phyloP scores from a whole-genome alignment of 2,329 filamentous ascomycete genomes.

The Apiospora pterosperma region DNA sequence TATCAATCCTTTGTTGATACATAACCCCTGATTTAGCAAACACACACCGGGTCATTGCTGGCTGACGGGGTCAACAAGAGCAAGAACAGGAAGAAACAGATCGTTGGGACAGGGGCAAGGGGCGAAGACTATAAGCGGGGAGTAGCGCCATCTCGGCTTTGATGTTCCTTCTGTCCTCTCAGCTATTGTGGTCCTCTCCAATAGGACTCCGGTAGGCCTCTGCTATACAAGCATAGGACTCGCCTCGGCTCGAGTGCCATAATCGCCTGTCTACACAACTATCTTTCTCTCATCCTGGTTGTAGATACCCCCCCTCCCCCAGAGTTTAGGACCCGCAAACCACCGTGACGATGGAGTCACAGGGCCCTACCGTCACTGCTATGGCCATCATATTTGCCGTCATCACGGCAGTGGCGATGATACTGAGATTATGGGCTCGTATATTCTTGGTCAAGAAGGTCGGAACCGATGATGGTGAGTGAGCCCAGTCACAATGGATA shows the following conservation, averaged over 20 bases:
- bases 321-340: background rate
- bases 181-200: background rate
- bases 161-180: background rate
- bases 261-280: background rate
- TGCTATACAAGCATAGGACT: slow-evolving; percentile 1
- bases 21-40: background rate
- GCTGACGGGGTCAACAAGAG: background rate
- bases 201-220: background rate
- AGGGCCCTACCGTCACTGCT: slow-evolving; percentile 29
- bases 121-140: background rate
- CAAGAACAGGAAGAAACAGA: background rate
- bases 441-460: slow-evolving; percentile 31
- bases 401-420: slow-evolving; percentile 33
- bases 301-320: no score
- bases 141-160: background rate
- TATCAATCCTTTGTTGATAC: background rate
- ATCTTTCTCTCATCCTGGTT: slow-evolving; percentile 6
- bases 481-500: background rate
- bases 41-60: background rate
- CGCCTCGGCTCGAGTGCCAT: background rate
- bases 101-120: background rate
- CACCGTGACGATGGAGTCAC: slow-evolving; percentile 18
- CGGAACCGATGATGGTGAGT: slow-evolving; percentile 27
- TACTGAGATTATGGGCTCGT: slow-evolving; percentile 34
- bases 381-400: slow-evolving; percentile 34